These are phyloP conservation scores for Talaromyces verruculosus DNA, from an alignment of 2,329 filamentous ascomycete genomes.

Conservation along the genomic window DNA sequence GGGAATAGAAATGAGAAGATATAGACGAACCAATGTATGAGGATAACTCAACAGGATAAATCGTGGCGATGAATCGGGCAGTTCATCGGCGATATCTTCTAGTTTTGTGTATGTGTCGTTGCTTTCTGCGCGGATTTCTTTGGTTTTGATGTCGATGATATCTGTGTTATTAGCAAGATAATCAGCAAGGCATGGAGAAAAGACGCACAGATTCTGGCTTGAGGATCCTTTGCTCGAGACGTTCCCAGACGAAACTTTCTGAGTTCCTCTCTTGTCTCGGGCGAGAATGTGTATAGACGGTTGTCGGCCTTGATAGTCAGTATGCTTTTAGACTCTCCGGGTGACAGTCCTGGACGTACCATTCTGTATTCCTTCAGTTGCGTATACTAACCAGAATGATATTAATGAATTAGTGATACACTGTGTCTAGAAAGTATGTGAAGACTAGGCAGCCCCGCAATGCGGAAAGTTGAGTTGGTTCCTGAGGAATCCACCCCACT, in stretches of 20 bases:
- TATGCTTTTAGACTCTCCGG: background rate
- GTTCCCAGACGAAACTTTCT: slow-evolving; percentile 93
- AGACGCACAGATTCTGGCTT: slow-evolving; percentile 88
- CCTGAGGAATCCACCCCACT: slow-evolving; percentile 12
- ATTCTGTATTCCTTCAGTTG: background rate
- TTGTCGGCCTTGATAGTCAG: slow-evolving; percentile 67
- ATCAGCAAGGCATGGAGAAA: slow-evolving; percentile 13
- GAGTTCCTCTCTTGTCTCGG: slow-evolving; percentile 82
- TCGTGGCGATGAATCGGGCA: slow-evolving; percentile 87
- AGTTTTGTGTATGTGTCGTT: slow-evolving; percentile 80
- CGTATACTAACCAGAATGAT: background rate
- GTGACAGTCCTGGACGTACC: slow-evolving; percentile 1
- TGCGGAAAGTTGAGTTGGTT: background rate
- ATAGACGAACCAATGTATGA: slow-evolving; percentile 65
- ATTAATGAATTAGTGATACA: background rate
- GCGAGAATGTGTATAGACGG: slow-evolving; percentile 87
- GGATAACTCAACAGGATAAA: slow-evolving; percentile 92
- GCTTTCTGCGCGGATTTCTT: slow-evolving; percentile 84
- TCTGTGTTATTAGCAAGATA: slow-evolving; percentile 54
- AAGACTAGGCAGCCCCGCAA: slow-evolving; percentile 7
- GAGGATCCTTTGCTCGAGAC: slow-evolving; percentile 78
- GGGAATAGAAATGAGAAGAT: no score
- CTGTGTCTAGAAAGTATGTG: background rate
- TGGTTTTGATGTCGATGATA: slow-evolving; percentile 82
- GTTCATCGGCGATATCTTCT: slow-evolving; percentile 77